Base-by-base conservation (phyloP, 257 asterid genomes). In the Apocynum venetum region DNA sequence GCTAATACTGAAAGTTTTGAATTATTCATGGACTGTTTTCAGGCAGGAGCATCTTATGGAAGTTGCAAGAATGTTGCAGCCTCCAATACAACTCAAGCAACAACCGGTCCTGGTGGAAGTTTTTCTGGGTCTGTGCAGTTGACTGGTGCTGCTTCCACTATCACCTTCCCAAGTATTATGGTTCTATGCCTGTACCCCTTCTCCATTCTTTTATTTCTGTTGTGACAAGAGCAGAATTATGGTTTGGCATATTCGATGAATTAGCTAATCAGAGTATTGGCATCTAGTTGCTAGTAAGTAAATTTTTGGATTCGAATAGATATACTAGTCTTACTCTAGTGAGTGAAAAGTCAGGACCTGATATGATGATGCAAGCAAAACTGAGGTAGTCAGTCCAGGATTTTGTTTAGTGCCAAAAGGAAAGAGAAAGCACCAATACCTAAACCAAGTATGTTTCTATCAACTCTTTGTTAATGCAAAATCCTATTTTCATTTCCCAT, bases 71-170 rank as follows among this genome's bases (percentile, higher is more conserved):
- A 89, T 44, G 63, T 83, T 80, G 72, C 89, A 25, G 74, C 84
- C 13, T 76, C 89, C 9, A 95, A 82, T 85, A 76, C 85, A 57
- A 84, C 89, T 78, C 85, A 93, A 52, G 71, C 89, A 9, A 46
- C 82, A 78, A 49, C 88, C 25, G 84, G 73, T 47, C 59, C 84
- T 61, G 76, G 89, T 41, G 99, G 99, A 76, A 95, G 94, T 88
- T 91, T 95, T 89, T 88, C 99, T 13, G 99, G 99, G 55, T 90
- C 97, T 13, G 98, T 93, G 82, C 97, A 95, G 82, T 78, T 95
- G 79, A 83, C 91, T 1, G 96, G 96, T 78, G 89, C 85, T 71
- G 93, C 93, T 82, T 80, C 96, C 63, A 47, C 78, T n/a, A 73
- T 79, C 80, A 70, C 80, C 64, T 59, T 77, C 78, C 84, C 88